Evolutionary conservation across 2,329 filamentous ascomycete species (phyloP), one percentile per base, ranked within the genome.

Genomic region (Calcarisporium arbuscula): DNA sequence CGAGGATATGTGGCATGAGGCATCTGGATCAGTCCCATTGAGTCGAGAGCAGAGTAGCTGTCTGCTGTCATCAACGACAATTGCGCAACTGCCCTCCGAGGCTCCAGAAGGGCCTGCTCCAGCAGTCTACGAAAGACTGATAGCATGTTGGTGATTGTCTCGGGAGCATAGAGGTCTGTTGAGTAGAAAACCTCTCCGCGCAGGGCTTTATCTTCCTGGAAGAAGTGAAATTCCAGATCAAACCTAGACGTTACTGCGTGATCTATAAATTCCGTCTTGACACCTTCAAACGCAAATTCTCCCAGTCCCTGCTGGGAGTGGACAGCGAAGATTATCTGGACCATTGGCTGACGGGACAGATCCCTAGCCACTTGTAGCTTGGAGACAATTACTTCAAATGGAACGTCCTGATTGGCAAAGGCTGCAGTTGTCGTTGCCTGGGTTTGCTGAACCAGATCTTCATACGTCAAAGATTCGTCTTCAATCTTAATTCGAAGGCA

Each of bases 211-310:
- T 32, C 23, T 21, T 47, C 37, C 8, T 49, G 36, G 19, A 35
- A 44, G 22, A 51, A 25, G 18, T 49, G 47, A 16, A 51, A 44
- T 18, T 52, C 50, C 1, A 52, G 27, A 20, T 52, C 46, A 16
- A 50, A 49, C 17, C 41, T 17, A 4, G 43, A 35, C 0, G 36
- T 38, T 2, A 22, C 10, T 15, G 26, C 2, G 5, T 28, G 19
- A 1, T 16, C 16, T 18, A 47, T 28, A 1, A 15, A 7, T 12
- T 46, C 35, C 0, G 32, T 36, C 10, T 43, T 29, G 5, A 47
- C 8, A 1, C 31, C 42, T 8, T 47, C 40, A 0, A 49, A 20
- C 2, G 16, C 11, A 27, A 48, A 40, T 0, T 38, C 12, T 0
- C 46, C 30, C n/a, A 39, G 28, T 3, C 35, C 31, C 19, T 20